phyloP scores from a whole-genome alignment of 202 grass and related monocot species.

The Setaria viridis region DNA sequence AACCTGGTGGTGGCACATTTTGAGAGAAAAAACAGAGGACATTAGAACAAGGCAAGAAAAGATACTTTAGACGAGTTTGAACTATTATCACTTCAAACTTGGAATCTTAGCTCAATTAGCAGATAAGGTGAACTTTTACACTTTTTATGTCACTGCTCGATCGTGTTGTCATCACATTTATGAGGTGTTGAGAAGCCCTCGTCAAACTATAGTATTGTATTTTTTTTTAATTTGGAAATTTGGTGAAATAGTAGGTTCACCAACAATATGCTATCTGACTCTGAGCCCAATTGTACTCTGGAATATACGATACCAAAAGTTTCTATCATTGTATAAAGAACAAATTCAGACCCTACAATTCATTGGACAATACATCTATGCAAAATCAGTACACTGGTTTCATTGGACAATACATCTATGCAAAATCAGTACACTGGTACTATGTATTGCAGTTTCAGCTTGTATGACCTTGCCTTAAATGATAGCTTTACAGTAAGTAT shows the following conservation, averaged over 20 bases:
- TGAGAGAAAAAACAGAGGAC: no score
- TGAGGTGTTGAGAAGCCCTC: neutral
- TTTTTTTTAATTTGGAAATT: neutral
- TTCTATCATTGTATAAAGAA: neutral
- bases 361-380: neutral
- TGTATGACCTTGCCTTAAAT: neutral
- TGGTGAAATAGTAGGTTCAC: neutral
- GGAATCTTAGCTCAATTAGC: no score
- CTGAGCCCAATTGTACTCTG: neutral
- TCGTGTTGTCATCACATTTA: slow-evolving; percentile 7
- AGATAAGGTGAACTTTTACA: neutral
- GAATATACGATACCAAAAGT: neutral
- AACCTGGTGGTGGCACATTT: no score
- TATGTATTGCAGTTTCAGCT: neutral
- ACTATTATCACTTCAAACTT: neutral
- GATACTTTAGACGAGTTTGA: neutral
- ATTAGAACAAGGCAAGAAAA: neutral
- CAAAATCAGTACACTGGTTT: slow-evolving; percentile 8
- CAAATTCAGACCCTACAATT: slow-evolving; percentile 7
- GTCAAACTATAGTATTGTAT: no score
- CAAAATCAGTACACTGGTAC: slow-evolving; percentile 4
- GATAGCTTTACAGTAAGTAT: neutral
- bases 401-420: neutral
- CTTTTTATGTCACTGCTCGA: neutral
- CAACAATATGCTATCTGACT: neutral